Base-by-base conservation (phyloP, 768 basidiomycete genomes). In the Tylopilus sp. region DNA sequence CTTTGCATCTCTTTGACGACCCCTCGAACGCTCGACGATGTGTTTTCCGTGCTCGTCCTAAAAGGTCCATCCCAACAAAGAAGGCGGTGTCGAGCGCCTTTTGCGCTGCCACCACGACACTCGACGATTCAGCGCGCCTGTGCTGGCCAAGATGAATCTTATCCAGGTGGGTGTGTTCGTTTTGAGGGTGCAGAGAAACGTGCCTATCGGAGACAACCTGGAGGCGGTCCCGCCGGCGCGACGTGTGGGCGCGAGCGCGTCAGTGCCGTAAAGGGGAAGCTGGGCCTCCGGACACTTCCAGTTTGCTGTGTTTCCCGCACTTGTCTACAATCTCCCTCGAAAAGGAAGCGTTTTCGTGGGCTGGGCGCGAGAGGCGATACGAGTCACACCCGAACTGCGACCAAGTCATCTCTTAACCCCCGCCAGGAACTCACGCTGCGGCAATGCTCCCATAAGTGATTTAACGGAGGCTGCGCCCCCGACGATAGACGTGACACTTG, bases 361-460 rank as follows among this genome's bases (percentile, higher is more conserved):
- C 11, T 30, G 29, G 21, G 22, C 24, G 24, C 21, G 28, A 13
- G 40, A 56, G 53, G 60, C 65, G 28, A 22, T 67, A 50, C 62
- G 45, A 54, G 36, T 64, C 60, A 60, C 41, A 60, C 41, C 36
- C 44, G 48, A 57, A 40, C 9, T 37, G 28, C 40, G 9, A 17
- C 36, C 59, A 25, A 63, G 58, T 61, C 62, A 47, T 45, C 40
- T 54, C 16, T n/a, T n/a, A 13, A 19, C 42, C 22, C 26, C 30
- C 33, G 26, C 40, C 52, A 56, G 61, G 55, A 36, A 48, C 63
- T 40, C 31, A 30, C 7, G 31, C 31, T 12, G 57, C 63, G 65
- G 66, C 67, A 59, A 62, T 68, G 66, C 64, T 17, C 57, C n/a
- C 50, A 49, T 62, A 50, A 38, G n/a, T n/a, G n/a, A 55, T 38